Conservation (phyloP, 108 stramenopile species). For the Cyclotella cryptica region DNA sequence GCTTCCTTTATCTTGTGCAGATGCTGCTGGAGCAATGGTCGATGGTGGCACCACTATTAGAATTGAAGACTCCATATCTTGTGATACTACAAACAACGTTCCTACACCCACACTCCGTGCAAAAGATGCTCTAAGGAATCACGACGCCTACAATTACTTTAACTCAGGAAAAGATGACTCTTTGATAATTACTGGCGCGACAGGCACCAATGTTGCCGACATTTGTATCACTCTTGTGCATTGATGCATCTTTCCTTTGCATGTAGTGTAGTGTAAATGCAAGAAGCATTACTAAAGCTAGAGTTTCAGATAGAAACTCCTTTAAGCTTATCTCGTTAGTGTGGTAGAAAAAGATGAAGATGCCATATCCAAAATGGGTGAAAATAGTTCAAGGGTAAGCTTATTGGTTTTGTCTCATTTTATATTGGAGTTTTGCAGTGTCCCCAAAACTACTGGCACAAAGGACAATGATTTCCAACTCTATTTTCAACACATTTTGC, state of each 20-base stretch:
- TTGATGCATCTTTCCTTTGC: neutral
- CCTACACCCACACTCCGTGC: slow-evolving; percentile 16
- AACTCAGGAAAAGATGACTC: slow-evolving; percentile 44
- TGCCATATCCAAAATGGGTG: too few relatives aligned
- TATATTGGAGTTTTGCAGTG: too few relatives aligned
- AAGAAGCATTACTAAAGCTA: too few relatives aligned
- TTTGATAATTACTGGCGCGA: slow-evolving; percentile 78
- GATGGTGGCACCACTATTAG: slow-evolving; percentile 63
- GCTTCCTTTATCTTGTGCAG: neutral
- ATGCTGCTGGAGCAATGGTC: slow-evolving; percentile 91
- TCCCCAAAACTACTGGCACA: too few relatives aligned
- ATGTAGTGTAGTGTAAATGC: too few relatives aligned
- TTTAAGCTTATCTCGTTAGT: too few relatives aligned
- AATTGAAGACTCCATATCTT: slow-evolving; percentile 17
- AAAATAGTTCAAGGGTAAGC: too few relatives aligned
- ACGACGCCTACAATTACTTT: slow-evolving; percentile 77
- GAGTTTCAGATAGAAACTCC: too few relatives aligned
- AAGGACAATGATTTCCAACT: too few relatives aligned
- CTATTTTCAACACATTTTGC: too few relatives aligned
- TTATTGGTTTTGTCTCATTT: too few relatives aligned
- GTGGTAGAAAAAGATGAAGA: too few relatives aligned
- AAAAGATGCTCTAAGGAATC: slow-evolving; percentile 62
- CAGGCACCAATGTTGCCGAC: slow-evolving; percentile 91
- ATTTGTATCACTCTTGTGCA: slow-evolving; percentile 74
- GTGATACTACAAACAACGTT: neutral